Evolutionary conservation across 2,329 filamentous ascomycete genomes (phyloP).

Genomic region (Pseudomassariella vexata): DNA sequence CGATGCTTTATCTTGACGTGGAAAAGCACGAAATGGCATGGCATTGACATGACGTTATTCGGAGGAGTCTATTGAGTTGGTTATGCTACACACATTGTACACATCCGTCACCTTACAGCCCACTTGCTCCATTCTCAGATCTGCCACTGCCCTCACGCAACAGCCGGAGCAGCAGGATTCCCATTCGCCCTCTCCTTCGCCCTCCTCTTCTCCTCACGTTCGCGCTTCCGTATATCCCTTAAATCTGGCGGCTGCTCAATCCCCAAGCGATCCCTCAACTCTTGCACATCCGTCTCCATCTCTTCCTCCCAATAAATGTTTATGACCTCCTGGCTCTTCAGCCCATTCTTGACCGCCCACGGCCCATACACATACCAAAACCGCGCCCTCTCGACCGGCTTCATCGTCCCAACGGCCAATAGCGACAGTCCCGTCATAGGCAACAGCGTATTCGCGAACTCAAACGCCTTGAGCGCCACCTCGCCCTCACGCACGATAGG

Average conservation of each 20-base stretch:
- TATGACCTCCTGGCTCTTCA: constrained; percentile 72
- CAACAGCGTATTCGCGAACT: constrained; percentile 89
- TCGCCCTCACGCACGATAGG: constrained; percentile 93
- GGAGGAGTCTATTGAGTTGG: constrained; percentile 3
- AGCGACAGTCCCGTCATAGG: constrained; percentile 92
- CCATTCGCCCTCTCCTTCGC: constrained; percentile 42
- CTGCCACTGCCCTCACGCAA: constrained; percentile 1
- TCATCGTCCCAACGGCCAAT: constrained; percentile 80
- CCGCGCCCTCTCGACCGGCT: constrained; percentile 68
- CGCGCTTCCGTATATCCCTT: constrained; percentile 65
- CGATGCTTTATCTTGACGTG: constrained; percentile 6
- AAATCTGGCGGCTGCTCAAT: constrained; percentile 88
- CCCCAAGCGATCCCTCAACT: constrained; percentile 66
- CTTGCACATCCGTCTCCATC: constrained; percentile 75
- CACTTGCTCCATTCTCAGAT: too few species aligned
- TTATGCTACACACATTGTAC: constrained; percentile 5
- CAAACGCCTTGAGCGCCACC: constrained; percentile 94
- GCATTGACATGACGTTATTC: constrained; percentile 18
- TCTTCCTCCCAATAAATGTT: constrained; percentile 99
- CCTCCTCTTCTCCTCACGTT: constrained; percentile 62
- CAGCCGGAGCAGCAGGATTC: constrained; percentile 10
- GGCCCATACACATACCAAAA: constrained; percentile 77
- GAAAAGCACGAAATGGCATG: constrained; percentile 4
- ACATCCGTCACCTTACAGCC: too few species aligned
- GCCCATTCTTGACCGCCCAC: constrained; percentile 84